Evolutionary conservation across 768 basidiomycete genomes (phyloP).

Genomic region (Lanmaoa rubissima): DNA sequence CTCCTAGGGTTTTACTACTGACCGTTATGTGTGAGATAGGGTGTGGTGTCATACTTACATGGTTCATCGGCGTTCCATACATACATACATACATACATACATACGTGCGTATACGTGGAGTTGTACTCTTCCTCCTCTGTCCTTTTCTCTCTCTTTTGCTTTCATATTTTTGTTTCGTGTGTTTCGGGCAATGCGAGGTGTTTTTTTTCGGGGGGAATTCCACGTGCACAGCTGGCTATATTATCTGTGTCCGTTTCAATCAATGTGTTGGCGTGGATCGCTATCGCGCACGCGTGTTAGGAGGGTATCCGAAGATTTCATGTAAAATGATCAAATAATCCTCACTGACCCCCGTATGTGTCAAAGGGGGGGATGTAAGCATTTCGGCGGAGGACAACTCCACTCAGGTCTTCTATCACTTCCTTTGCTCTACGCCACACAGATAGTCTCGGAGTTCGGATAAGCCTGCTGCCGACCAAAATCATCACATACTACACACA

Average conservation of each 20-base stretch:
- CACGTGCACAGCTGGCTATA: not conserved
- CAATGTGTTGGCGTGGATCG: not conserved
- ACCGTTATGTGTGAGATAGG: slow-evolving; percentile 15
- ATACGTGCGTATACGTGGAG: slow-evolving; percentile 1
- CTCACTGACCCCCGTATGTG: not conserved
- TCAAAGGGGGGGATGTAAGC: not conserved
- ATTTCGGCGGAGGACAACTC: not conserved
- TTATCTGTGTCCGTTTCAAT: not conserved
- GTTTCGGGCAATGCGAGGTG: slow-evolving; percentile 1
- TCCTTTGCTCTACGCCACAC: not conserved
- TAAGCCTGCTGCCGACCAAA: not conserved
- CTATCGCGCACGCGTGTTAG: not conserved
- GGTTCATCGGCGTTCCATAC: slow-evolving; percentile 3
- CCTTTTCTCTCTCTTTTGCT: not conserved
- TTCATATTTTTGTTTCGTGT: not conserved
- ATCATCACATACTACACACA: not conserved
- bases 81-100: slow-evolving; percentile 8
- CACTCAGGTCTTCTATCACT: not conserved
- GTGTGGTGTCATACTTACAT: slow-evolving; percentile 6
- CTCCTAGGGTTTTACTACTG: slow-evolving; percentile 11
- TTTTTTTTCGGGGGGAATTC: not conserved
- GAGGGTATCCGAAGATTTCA: not conserved
- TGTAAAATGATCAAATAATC: not conserved
- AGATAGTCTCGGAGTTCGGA: not conserved
- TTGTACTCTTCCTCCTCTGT: not conserved